Evolutionary conservation across 1,284 basidiomycete genomes (phyloP).

Genomic region (Malassezia restricta): DNA sequence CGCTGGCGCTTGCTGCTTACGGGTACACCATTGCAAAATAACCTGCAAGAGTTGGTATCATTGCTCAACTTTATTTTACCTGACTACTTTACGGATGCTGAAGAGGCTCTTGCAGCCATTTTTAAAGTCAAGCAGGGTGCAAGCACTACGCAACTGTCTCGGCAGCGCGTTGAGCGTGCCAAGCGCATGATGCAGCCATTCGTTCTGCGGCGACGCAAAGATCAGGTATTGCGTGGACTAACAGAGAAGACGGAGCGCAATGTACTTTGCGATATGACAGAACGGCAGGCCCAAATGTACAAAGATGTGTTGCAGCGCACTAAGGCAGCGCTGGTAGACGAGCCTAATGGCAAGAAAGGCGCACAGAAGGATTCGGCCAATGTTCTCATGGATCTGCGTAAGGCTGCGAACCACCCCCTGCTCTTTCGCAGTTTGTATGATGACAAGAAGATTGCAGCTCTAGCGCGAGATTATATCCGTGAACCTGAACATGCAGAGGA

Average conservation of each 20-base stretch:
- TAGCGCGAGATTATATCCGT: slow-evolving; percentile 73
- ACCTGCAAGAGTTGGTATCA: slow-evolving; percentile 75
- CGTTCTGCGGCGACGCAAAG: slow-evolving; percentile 81
- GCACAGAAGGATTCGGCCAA: slow-evolving; percentile 43
- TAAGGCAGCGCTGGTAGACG: slow-evolving; percentile 63
- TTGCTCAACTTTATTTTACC: slow-evolving; percentile 96
- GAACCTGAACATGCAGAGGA: slow-evolving; percentile 58
- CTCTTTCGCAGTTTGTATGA: slow-evolving; percentile 76
- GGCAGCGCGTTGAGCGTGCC: slow-evolving; percentile 79
- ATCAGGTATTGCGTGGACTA: slow-evolving; percentile 75
- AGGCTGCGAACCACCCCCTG: slow-evolving; percentile 91
- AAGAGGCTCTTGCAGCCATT: slow-evolving; percentile 71
- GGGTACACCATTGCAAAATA: slow-evolving; percentile 77
- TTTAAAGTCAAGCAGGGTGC: slow-evolving; percentile 90
- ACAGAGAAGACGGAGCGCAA: slow-evolving; percentile 83
- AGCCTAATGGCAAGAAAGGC: neutral
- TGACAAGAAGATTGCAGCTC: slow-evolving; percentile 60
- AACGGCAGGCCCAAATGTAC: slow-evolving; percentile 71
- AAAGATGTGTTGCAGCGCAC: slow-evolving; percentile 70
- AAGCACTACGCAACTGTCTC: slow-evolving; percentile 70
- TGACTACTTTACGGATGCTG: slow-evolving; percentile 65
- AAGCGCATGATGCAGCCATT: slow-evolving; percentile 99
- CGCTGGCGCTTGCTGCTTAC: slow-evolving; percentile 85
- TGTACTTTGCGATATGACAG: slow-evolving; percentile 86
- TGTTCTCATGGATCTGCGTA: slow-evolving; percentile 88